Conservation (phyloP, 495 filamentous ascomycete genomes). For the Saxophila tyrrhenica region DNA sequence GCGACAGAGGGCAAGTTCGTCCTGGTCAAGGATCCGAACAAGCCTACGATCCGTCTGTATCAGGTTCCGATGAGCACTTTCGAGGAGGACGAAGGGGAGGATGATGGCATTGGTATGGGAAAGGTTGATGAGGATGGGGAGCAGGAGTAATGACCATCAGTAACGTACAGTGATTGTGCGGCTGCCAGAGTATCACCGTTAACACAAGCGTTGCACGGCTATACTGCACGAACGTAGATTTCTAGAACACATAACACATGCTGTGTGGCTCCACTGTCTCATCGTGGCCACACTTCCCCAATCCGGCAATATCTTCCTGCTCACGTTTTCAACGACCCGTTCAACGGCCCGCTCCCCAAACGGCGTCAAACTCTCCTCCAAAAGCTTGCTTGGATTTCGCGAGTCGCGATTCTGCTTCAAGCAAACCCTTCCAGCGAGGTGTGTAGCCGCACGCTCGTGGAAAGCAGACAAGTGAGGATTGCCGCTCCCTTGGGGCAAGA, state of each 20-base stretch:
- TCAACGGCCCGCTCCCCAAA: not conserved
- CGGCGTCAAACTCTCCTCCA: not conserved
- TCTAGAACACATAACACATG: no score
- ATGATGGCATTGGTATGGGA: conserved; percentile 24
- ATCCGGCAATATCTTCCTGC: not conserved
- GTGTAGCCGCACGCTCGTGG: no score
- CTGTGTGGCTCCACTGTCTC: no score
- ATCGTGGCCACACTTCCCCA: not conserved
- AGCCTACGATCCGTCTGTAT: conserved; percentile 83
- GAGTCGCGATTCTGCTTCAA: not conserved
- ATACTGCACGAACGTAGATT: no score
- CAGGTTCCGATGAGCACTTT: conserved; percentile 79
- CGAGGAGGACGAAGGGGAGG: conserved; percentile 57
- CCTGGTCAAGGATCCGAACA: conserved; percentile 84
- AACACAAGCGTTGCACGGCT: no score
- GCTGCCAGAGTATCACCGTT: no score
- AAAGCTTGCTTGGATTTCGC: not conserved
- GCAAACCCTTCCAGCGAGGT: not conserved
- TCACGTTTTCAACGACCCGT: not conserved
- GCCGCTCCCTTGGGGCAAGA: not conserved
- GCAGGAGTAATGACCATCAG: not conserved
- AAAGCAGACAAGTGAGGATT: not conserved
- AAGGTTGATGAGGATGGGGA: conserved; percentile 28
- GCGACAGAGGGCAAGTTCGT: conserved; percentile 57
- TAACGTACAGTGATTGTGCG: no score